phyloP scores from a whole-genome alignment of 768 basidiomycete species.

The Suillus sp. region DNA sequence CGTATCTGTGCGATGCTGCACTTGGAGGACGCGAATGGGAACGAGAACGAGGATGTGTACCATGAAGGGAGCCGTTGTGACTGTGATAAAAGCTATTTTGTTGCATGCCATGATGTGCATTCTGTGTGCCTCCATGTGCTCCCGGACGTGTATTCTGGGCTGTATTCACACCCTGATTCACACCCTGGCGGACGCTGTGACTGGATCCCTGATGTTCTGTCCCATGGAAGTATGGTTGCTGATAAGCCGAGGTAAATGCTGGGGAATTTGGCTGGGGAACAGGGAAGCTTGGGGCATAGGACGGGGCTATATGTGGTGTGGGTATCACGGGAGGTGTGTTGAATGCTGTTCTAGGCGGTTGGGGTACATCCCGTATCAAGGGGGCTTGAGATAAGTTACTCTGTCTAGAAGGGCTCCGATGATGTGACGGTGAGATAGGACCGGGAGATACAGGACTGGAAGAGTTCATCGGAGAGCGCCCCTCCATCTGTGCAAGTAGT shows the following conservation, averaged over 20 bases:
- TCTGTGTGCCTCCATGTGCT: slow-evolving; percentile 8
- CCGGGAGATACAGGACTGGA: slow-evolving; percentile 22
- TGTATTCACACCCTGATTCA: slow-evolving; percentile 17
- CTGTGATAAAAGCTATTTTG: slow-evolving; percentile 9
- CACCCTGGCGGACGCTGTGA: slow-evolving; percentile 17
- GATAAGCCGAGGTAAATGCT: slow-evolving; percentile 3
- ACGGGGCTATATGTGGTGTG: slow-evolving; percentile 16
- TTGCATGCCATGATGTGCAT: slow-evolving; percentile 10
- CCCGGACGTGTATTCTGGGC: slow-evolving; percentile 19
- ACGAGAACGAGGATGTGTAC: slow-evolving; percentile 18
- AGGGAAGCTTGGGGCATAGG: slow-evolving; percentile 6
- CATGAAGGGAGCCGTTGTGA: slow-evolving; percentile 23
- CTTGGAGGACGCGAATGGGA: slow-evolving; percentile 33
- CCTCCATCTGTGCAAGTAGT: slow-evolving; percentile 14
- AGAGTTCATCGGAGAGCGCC: slow-evolving; percentile 14
- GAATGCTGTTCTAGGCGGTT: slow-evolving; percentile 22
- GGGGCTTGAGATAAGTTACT: slow-evolving; percentile 20
- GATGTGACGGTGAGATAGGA: slow-evolving; percentile 21
- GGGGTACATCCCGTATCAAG: slow-evolving; percentile 23
- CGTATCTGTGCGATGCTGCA: slow-evolving; percentile 34
- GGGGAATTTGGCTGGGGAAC: slow-evolving; percentile 11
- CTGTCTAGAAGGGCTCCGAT: slow-evolving; percentile 24
- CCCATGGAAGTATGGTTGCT: slow-evolving; percentile 12
- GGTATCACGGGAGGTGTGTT: slow-evolving; percentile 15
- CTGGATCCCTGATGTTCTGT: slow-evolving; percentile 26